Evolutionary conservation across 192 early-diverging fungal genomes (phyloP), one percentile per base, ranked within the genome.

Genomic region (Linnemannia schmuckeri): DNA sequence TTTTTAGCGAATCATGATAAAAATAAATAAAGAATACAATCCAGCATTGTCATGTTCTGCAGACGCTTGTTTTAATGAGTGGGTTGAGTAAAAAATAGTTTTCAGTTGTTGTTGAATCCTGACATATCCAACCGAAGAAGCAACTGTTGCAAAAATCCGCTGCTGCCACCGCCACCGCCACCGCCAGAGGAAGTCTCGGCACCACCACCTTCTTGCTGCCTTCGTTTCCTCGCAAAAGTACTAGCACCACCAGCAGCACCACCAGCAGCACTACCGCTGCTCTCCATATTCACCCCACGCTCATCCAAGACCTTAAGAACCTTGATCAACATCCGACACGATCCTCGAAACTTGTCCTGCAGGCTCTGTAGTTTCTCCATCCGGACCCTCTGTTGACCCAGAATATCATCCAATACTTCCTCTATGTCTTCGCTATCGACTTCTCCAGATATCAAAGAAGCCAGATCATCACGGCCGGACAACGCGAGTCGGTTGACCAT

Each of bases 71-170:
- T 52, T 52, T 52, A 52, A 52, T 52, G 49, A 22, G 17, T 37
- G 46, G 55, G 44, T 46, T 12, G 44, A n/a, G 10, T 30, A 7
- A 44, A 46, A 40, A 46, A n/a, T 57, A 22, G 22, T 4, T 57
- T 37, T 49, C 13, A 66, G 27, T 57, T n/a, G 12, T 70, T 47
- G 47, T 90, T 68, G 57, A 81, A 85, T 17, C 88, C 83, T 47
- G 81, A 83, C 42, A 85, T 77, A 63, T 88, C 82, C 0, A 92
- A 33, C 6, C 90, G 74, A 20, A 88, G 74, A 12, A 91, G 72
- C 47, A 92, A 40, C 66, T 88, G 87, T 40, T 78, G 87, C 33
- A 91, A 78, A 52, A 89, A 92, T 40, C 79, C 87, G 35, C 40
- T 80, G 10, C 70, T 77, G 6, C 63, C 55, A 37, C 79, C 55